Conservation (phyloP, 805 yeast species). For the Torulaspora microellipsoides region DNA sequence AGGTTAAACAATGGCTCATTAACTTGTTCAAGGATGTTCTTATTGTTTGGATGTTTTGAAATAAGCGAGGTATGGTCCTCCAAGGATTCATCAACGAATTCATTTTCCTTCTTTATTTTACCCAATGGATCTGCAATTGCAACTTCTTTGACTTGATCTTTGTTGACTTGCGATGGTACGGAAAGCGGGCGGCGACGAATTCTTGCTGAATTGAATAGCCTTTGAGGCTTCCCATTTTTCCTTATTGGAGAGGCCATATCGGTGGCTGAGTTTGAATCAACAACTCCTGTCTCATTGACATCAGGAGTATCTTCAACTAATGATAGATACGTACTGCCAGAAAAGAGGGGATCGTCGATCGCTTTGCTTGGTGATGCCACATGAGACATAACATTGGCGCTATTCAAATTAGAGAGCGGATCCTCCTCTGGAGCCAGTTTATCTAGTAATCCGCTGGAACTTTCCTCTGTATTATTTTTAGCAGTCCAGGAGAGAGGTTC, state of each 20-base stretch:
- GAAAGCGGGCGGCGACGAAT: slow-evolving; percentile 36
- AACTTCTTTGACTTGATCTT: not conserved
- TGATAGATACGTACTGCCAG: slow-evolving; percentile 24
- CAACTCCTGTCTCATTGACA: slow-evolving; percentile 12
- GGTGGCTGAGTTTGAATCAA: slow-evolving; percentile 7
- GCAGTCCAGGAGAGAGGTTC: slow-evolving; percentile 3
- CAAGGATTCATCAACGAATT: slow-evolving; percentile 30
- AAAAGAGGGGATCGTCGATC: slow-evolving; percentile 35
- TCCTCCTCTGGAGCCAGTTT: slow-evolving; percentile 30
- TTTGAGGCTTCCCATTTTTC: slow-evolving; percentile 37
- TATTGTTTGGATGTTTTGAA: slow-evolving; percentile 2
- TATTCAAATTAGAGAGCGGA: slow-evolving; percentile 42
- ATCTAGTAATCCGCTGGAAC: slow-evolving; percentile 19
- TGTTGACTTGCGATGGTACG: not conserved
- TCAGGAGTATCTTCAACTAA: slow-evolving; percentile 12
- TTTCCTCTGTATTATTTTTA: slow-evolving; percentile 28
- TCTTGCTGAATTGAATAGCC: slow-evolving; percentile 47
- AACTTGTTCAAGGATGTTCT: slow-evolving; percentile 20
- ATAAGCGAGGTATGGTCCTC: slow-evolving; percentile 16
- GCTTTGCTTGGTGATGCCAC: slow-evolving; percentile 22
- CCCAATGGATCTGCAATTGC: slow-evolving; percentile 31
- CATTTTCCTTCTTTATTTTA: slow-evolving; percentile 31
- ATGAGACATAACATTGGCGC: slow-evolving; percentile 22
- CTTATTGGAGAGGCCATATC: slow-evolving; percentile 37
- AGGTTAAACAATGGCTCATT: slow-evolving; percentile 25